A percentile compares a stretch with the other conserved stretches of the same genome.
phyloP scores from a whole-genome alignment of 441 rosid genomes.

The California macrophylla region DNA sequence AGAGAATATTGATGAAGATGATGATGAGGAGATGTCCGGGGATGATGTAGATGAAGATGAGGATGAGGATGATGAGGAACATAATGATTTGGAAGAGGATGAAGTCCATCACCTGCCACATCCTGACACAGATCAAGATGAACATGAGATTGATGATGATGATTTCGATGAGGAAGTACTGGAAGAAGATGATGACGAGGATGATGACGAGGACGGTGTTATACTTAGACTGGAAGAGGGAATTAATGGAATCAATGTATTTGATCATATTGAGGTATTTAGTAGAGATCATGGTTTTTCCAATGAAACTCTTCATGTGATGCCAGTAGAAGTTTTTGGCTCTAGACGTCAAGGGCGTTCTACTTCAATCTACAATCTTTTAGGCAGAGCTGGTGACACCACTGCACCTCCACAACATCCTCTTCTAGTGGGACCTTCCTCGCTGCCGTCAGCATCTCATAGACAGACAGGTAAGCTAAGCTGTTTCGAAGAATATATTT shows the following conservation, averaged over 20 bases:
- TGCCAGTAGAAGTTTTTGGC: slow-evolving; percentile 98
- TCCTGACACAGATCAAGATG: slow-evolving; percentile 93
- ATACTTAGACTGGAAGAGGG: slow-evolving; percentile 90
- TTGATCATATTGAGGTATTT: slow-evolving; percentile 90
- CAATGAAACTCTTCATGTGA: slow-evolving; percentile 80
- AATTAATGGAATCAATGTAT: slow-evolving; percentile 81
- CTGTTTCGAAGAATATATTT: background rate
- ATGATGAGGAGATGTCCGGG: slow-evolving; percentile 87
- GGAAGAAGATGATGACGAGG: slow-evolving; percentile 94
- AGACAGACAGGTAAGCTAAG: slow-evolving; percentile 70
- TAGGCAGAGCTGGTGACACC: slow-evolving; percentile 69
- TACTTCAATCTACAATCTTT: slow-evolving; percentile 87
- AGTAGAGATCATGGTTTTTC: slow-evolving; percentile 79
- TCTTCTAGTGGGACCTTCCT: slow-evolving; percentile 65
- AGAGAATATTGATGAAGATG: slow-evolving; percentile 81
- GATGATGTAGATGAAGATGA: slow-evolving; percentile 92
- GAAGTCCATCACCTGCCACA: slow-evolving; percentile 85
- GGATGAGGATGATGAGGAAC: slow-evolving; percentile 38
- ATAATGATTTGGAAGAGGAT: slow-evolving; percentile 38
- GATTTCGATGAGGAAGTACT: slow-evolving; percentile 89
- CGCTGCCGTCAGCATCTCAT: slow-evolving; percentile 31
- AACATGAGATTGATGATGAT: slow-evolving; percentile 91
- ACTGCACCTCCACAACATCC: slow-evolving; percentile 76
- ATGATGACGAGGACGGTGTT: slow-evolving; percentile 87
- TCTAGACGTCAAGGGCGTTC: slow-evolving; percentile 95